Base-by-base conservation (phyloP, 805 yeast species). In the Saturnispora besseyi region DNA sequence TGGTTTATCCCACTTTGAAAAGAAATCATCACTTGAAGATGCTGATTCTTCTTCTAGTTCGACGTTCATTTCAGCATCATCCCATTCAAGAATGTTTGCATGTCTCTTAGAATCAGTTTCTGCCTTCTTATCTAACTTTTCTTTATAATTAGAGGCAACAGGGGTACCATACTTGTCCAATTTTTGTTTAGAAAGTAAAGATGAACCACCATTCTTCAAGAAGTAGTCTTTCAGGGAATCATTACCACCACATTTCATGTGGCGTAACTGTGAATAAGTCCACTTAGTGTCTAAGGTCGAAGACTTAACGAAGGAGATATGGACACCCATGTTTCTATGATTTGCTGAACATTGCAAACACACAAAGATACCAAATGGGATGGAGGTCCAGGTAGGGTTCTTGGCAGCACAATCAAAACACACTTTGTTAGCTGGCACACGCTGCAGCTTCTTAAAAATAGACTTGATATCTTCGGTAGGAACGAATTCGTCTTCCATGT, bases 381-480 rank as follows among this genome's bases (percentile, higher is more conserved):
- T 89, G 12, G 98, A 91, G 3, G 99, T 87, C 99, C 99, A 93
- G 0, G 98, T 88, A 34, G 99, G 98, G 65, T 90, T 90, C 63
- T 86, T 88, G 59, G 90, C 86, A 48, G 84, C 78, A 68, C 99
- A 93, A 65, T 93, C 99, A 69, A 93, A 91, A 69, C 99, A 93
- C 48, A 66, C 66, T 61, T 83, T 83, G 72, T 90, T 90, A 44
- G 88, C 85, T 26, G 81, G 81, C 54, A 76, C 73, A 66, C 82
- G 71, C 59, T 78, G 77, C 57, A 87, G 71, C 63, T 77, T 74
- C 46, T 72, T 71, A 61, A 87, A 87, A 55, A 87, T 77, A 46
- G 74, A 74, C 44, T 75, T 75, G 48, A 83, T 82, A 59, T 84
- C 85, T 57, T 83, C 89, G 62, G 81, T 81, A 45, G 80, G 67